Evolutionary conservation across 1,139 yeast species (phyloP).

Genomic region (Candida albicans): DNA sequence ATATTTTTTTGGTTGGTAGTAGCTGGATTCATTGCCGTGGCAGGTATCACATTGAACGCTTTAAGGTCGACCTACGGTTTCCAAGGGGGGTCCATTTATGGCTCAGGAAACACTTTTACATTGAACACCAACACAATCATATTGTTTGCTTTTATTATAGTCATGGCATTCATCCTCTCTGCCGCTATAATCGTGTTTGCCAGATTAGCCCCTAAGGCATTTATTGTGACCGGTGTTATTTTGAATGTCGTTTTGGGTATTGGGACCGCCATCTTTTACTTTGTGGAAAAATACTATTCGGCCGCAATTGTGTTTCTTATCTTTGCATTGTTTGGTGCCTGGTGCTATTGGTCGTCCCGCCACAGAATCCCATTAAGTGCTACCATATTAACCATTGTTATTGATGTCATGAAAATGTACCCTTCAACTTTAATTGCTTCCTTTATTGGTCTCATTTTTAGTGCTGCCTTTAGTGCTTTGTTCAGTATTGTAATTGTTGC

Average conservation of each 20-base stretch:
- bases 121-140: constrained; percentile 74
- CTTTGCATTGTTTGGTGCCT: constrained; percentile 62
- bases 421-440: constrained; percentile 71
- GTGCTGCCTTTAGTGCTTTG: constrained; percentile 64
- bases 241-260: constrained; percentile 67
- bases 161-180: constrained; percentile 61
- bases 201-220: constrained; percentile 60
- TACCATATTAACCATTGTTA: constrained; percentile 65
- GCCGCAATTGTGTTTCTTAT: constrained; percentile 77
- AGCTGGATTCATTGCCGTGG: constrained; percentile 70
- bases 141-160: constrained; percentile 65
- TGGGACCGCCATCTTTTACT: constrained; percentile 74
- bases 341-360: constrained; percentile 74
- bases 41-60: constrained; percentile 67
- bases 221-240: constrained; percentile 69
- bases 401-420: constrained; percentile 70
- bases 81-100: constrained; percentile 70
- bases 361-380: constrained; percentile 73
- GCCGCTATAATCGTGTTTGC: constrained; percentile 59
- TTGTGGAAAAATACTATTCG: constrained; percentile 63
- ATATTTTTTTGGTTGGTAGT: constrained; percentile 61
- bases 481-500: constrained; percentile 71
- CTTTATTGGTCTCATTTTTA: constrained; percentile 60
- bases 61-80: constrained; percentile 54
- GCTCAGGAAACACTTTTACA: constrained; percentile 52